These are phyloP conservation scores for Grammothele lineata DNA, from an alignment of 768 basidiomycete species.

Conservation along the genomic window DNA sequence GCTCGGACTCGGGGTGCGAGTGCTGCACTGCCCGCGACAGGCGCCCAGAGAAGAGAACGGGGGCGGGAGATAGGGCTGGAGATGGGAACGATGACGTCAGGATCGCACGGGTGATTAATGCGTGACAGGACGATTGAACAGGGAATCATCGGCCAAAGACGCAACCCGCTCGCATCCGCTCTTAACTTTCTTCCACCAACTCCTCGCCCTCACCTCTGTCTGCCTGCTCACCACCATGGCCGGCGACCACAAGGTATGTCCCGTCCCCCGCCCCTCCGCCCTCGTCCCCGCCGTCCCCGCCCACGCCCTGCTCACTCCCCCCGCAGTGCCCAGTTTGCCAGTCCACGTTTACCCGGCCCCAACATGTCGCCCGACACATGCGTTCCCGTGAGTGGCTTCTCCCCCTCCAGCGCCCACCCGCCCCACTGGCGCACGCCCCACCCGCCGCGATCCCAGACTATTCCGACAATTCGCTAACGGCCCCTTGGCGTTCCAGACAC, in stretches of 20 bases:
- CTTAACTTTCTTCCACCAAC: constrained; percentile 18
- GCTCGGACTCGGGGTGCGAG: too few species aligned
- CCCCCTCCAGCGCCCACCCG: constrained; percentile 8
- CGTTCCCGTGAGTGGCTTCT: constrained; percentile 67
- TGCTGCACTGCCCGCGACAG: too few species aligned
- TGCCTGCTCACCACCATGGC: constrained; percentile 19
- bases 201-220: constrained; percentile 7
- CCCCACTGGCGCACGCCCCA: constrained; percentile 13
- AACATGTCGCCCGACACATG: constrained; percentile 89
- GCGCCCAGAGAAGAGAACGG: too few species aligned
- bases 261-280: constrained; percentile 6
- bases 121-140: constrained; percentile 7
- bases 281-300: background rate
- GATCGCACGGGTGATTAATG: constrained; percentile 17
- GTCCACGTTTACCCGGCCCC: constrained; percentile 83
- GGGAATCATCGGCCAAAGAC: constrained; percentile 8
- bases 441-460: constrained; percentile 7
- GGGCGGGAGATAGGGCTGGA: background rate
- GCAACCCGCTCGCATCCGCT: constrained; percentile 4
- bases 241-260: constrained; percentile 29
- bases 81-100: constrained; percentile 12
- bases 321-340: constrained; percentile 75
- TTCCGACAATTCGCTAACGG: constrained; percentile 6
- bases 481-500: constrained; percentile 52
- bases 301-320: constrained; percentile 7